A percentile compares a stretch with the other conserved stretches of the same genome.
These are phyloP conservation scores for Sugiyamaella qingdaonensis DNA, from an alignment of 805 yeast genomes.

Conservation along the genomic window DNA sequence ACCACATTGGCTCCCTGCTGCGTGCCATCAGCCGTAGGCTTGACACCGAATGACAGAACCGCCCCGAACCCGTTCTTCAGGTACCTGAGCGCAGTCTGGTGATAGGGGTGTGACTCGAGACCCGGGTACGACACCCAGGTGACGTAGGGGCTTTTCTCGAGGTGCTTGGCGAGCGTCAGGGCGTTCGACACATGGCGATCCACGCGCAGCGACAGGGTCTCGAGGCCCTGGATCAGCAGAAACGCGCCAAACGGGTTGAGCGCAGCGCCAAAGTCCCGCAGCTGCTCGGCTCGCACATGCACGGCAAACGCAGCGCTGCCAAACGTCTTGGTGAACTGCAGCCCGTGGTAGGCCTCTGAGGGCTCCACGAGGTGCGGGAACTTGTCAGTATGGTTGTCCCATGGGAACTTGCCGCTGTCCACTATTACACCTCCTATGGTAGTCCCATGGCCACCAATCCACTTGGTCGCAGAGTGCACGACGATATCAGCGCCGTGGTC, in stretches of 20 bases:
- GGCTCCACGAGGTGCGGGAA: slow-evolving; percentile 92
- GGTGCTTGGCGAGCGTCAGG: slow-evolving; percentile 67
- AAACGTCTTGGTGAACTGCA: slow-evolving; percentile 72
- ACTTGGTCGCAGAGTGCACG: slow-evolving; percentile 92
- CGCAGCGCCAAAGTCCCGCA: slow-evolving; percentile 90
- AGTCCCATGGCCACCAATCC: slow-evolving; percentile 98
- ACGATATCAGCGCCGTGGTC: slow-evolving; percentile 90
- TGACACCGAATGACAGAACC: slow-evolving; percentile 84
- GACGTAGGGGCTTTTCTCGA: slow-evolving; percentile 65
- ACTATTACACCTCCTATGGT: slow-evolving; percentile 89
- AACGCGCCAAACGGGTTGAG: slow-evolving; percentile 87
- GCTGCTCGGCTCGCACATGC: slow-evolving; percentile 74
- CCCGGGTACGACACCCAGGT: slow-evolving; percentile 93
- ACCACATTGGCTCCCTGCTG: slow-evolving; percentile 81
- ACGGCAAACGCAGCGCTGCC: slow-evolving; percentile 77
- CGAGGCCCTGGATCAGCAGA: slow-evolving; percentile 84
- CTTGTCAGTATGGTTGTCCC: slow-evolving; percentile 77
- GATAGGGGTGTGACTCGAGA: slow-evolving; percentile 70
- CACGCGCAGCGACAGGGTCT: slow-evolving; percentile 87
- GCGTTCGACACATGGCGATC: slow-evolving; percentile 90
- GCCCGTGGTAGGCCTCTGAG: slow-evolving; percentile 90
- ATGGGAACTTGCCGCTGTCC: slow-evolving; percentile 91
- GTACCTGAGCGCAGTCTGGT: slow-evolving; percentile 79
- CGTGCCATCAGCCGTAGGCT: slow-evolving; percentile 55
- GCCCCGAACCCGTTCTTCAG: slow-evolving; percentile 80